phyloP scores from a whole-genome alignment of 306 rosid species.

The Fagus sylvatica region DNA sequence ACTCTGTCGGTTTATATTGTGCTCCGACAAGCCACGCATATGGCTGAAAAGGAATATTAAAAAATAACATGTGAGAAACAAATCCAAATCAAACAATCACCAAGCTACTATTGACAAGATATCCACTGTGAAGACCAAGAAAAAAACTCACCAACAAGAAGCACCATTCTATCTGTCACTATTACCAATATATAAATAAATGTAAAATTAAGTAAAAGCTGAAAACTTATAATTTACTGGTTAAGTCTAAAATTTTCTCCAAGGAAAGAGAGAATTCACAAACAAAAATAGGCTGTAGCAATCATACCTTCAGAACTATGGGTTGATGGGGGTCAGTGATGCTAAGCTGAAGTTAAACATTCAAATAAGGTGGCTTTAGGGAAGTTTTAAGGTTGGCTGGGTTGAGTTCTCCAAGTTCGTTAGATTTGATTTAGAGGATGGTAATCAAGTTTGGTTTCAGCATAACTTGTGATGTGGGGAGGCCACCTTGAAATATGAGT shows the following conservation, averaged over 20 bases:
- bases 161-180: background rate
- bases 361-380: background rate
- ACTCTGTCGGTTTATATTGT: slow-evolving; percentile 89
- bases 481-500: background rate
- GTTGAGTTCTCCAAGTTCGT: background rate
- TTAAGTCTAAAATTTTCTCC: background rate
- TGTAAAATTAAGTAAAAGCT: background rate
- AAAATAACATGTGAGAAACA: slow-evolving; percentile 32
- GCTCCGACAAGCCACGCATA: slow-evolving; percentile 96
- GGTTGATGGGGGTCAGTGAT: background rate
- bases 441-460: background rate
- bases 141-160: background rate
- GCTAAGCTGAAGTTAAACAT: background rate
- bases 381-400: background rate
- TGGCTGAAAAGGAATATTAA: slow-evolving; percentile 60
- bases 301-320: background rate
- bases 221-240: background rate
- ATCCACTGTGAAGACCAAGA: background rate
- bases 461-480: background rate
- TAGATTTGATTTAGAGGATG: background rate
- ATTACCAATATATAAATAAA: background rate
- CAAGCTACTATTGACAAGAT: background rate
- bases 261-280: background rate
- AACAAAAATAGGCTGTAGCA: background rate
- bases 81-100: slow-evolving; percentile 16